Percentiles rank a stretch among this genome's conserved stretches.
Evolutionary conservation across 495 filamentous ascomycete genomes (phyloP).

Genomic region (Alectoria sarmentosa): DNA sequence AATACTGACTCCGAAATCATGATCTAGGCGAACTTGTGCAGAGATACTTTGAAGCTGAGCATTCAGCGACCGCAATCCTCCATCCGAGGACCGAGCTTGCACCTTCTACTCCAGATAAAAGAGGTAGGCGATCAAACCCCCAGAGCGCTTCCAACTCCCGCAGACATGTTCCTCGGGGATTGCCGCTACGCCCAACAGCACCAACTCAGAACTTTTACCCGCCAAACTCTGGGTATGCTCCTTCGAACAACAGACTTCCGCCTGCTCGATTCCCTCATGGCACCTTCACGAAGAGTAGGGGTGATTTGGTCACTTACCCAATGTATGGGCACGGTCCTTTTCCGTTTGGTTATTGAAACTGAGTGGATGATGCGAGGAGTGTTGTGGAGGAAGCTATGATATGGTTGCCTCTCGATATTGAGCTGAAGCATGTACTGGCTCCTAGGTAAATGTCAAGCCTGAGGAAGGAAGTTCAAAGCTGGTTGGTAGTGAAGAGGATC

Average conservation of each 20-base stretch:
- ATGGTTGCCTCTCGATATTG: background rate
- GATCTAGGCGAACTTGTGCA: conserved; percentile 7
- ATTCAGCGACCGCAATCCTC: conserved; percentile 17
- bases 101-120: background rate
- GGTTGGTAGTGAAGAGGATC: background rate
- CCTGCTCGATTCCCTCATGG: background rate
- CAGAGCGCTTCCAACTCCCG: background rate
- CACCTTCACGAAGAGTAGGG: background rate
- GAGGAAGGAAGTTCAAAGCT: background rate
- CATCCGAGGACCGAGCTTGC: conserved; percentile 13
- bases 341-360: background rate
- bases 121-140: background rate
- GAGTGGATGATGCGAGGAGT: background rate
- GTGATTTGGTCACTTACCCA: too few species aligned
- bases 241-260: background rate
- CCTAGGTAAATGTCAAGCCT: background rate
- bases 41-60: conserved; percentile 20
- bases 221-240: background rate
- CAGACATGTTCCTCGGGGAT: background rate
- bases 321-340: conserved; percentile 2
- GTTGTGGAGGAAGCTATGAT: background rate
- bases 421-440: conserved; percentile 1
- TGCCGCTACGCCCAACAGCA: background rate
- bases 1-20: too few species aligned
- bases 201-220: background rate